A percentile compares a stretch with the other conserved stretches of the same genome.
Conservation (phyloP, 352 stramenopile genomes). For the Pythium sukuiense region DNA sequence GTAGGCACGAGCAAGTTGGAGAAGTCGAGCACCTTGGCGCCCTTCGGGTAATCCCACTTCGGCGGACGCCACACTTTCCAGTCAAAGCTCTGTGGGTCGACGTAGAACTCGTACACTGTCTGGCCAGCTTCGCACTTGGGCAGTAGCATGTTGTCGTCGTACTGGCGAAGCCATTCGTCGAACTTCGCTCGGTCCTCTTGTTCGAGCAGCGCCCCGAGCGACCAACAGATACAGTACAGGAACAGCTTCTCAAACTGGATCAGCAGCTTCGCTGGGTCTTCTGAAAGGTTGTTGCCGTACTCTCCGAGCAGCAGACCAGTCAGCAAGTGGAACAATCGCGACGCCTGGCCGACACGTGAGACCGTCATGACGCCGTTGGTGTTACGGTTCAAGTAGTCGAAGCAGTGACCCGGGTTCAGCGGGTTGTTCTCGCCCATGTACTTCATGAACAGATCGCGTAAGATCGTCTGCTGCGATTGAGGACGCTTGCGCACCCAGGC, state of each 20-base stretch:
- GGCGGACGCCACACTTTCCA: conserved; percentile 96
- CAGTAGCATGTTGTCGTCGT: conserved; percentile 91
- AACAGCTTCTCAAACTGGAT: conserved; percentile 95
- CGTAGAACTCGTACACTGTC: conserved; percentile 94
- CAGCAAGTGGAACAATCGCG: conserved; percentile 85
- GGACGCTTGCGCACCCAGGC: conserved; percentile 95
- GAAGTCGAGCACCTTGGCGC: conserved; percentile 94
- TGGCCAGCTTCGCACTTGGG: conserved; percentile 89
- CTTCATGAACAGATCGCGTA: conserved; percentile 93
- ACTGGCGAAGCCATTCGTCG: conserved; percentile 93
- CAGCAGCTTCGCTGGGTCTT: conserved; percentile 65
- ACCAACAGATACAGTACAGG: conserved; percentile 97
- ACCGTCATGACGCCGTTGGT: conserved; percentile 93
- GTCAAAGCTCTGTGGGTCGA: conserved; percentile 90
- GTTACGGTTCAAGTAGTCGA: conserved; percentile 95
- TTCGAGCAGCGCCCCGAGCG: conserved; percentile 94
- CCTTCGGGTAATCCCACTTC: conserved; percentile 95
- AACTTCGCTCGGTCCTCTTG: conserved; percentile 96
- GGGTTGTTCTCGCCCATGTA: conserved; percentile 96
- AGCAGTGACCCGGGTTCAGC: conserved; percentile 93
- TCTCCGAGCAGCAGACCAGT: conserved; percentile 90
- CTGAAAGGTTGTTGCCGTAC: conserved; percentile 60
- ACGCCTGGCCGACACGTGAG: conserved; percentile 88
- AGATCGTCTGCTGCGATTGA: conserved; percentile 81
- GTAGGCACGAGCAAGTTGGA: conserved; percentile 98